Evolutionary conservation across 2,329 filamentous ascomycete genomes (phyloP), one percentile per base, ranked within the genome.

Genomic region (Exophiala dermatitidis): DNA sequence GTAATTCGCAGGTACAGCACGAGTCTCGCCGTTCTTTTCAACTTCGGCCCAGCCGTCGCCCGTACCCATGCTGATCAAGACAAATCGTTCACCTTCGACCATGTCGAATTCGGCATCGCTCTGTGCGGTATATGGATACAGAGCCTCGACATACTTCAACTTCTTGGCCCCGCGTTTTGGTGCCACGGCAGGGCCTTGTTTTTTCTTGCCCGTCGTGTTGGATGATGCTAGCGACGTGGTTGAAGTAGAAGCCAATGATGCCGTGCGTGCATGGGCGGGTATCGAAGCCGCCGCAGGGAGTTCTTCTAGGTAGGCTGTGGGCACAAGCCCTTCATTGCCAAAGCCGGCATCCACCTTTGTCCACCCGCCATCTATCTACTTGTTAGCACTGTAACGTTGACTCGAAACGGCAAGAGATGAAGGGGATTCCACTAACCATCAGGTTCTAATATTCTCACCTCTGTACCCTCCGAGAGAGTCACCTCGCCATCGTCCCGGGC

Each of bases 31-130:
- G 12, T 88, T 90, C 70, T 88, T 90, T 74, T 97, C 93, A 12
- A 98, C 93, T 73, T 97, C 93, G 30, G 85, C 88, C 93, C 93
- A 98, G 0, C 93, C 93, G 72, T 97, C 93, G 1, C 93, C 93
- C 0, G 84, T 80, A 66, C 97, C 91, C 52, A 88, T 84, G 64
- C 84, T 90, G 57, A 96, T 83, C 32, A 98, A 75, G 37, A 98
- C 90, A 65, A 98, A 94, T 48, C 84, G 80, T 71, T 98, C 93
- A 0, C 93, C 93, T 70, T 95, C 91, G 0, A 69, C 68, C 88
- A 98, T 98, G 65, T 79, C 89, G 69, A 91, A 90, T 71, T 98
- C 93, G 5, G 82, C 80, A 4, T 94, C 88, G 61, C 83, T 90
- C 64, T 89, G 84, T 12, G 91, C 89, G 48, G 84, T 77, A 68